These are phyloP conservation scores for Trametes sanguinea DNA, from an alignment of 768 basidiomycete species.

Conservation along the genomic window DNA sequence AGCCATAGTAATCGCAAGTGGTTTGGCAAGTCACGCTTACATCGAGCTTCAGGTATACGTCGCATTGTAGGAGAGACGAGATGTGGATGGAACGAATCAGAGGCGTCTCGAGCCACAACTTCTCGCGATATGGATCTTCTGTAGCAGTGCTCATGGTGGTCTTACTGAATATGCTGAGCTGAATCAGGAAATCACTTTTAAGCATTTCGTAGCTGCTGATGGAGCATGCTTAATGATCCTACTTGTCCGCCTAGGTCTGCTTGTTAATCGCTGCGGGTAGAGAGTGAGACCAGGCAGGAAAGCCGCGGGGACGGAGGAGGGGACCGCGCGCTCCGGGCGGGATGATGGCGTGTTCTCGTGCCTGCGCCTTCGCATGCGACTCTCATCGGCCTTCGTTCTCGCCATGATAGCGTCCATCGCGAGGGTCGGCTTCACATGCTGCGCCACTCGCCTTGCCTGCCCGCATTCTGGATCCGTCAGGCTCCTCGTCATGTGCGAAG, in stretches of 20 bases:
- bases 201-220: background rate
- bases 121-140: conserved; percentile 7
- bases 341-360: background rate
- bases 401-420: conserved; percentile 5
- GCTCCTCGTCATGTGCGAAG: conserved; percentile 16
- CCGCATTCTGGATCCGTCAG: background rate
- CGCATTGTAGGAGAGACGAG: conserved; percentile 51
- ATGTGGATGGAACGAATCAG: conserved; percentile 61
- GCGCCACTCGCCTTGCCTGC: background rate
- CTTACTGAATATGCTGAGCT: background rate
- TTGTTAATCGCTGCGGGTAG: background rate
- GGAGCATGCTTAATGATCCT: background rate
- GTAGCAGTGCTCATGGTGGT: background rate
- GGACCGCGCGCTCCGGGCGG: conserved; percentile 2
- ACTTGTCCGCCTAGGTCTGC: background rate
- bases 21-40: conserved; percentile 36
- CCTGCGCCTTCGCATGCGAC: background rate
- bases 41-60: conserved; percentile 74
- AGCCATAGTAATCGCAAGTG: background rate
- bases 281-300: background rate
- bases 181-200: background rate
- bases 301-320: background rate
- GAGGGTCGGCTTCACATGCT: conserved; percentile 8
- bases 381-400: background rate
- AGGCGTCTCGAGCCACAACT: conserved; percentile 65